phyloP scores from a whole-genome alignment of 257 asterid genomes.

The Petunia secreta region DNA sequence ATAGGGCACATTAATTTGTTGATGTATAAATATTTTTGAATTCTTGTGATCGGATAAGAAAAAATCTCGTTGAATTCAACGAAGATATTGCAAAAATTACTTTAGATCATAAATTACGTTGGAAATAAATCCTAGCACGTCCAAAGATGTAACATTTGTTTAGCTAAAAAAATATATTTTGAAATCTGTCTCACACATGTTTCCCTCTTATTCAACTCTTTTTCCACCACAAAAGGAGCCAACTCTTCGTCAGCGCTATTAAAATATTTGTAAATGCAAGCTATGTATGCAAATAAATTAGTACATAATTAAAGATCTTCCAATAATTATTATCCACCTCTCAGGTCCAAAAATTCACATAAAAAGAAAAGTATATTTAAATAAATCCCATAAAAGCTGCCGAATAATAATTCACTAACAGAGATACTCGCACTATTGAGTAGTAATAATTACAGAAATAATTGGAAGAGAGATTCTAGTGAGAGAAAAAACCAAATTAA shows the following conservation, averaged over 20 bases:
- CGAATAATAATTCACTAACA: not conserved
- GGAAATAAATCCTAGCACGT: slow-evolving; percentile 25
- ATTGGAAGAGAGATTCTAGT: slow-evolving; percentile 18
- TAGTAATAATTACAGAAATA: slow-evolving; percentile 8
- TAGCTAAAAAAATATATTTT: not conserved
- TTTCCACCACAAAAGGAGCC: slow-evolving; percentile 10
- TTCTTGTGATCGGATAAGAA: no score
- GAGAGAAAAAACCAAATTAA: slow-evolving; percentile 21
- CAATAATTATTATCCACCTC: not conserved
- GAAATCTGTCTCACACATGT: slow-evolving; percentile 19
- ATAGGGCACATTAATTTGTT: no score
- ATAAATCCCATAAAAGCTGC: slow-evolving; percentile 11
- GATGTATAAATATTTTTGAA: no score
- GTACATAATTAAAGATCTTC: not conserved
- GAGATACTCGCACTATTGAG: not conserved
- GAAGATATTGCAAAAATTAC: no score
- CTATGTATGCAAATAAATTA: not conserved
- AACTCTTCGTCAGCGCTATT: not conserved
- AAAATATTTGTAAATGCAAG: not conserved
- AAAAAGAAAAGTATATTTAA: not conserved
- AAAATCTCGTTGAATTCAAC: no score
- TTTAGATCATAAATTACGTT: no score
- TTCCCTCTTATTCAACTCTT: not conserved
- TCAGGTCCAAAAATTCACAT: not conserved
- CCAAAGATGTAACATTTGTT: slow-evolving; percentile 19